Percentiles rank a stretch among this genome's conserved stretches.
Evolutionary conservation across 208 protist genomes (phyloP).

Genomic region (Trypanosoma scelopori): DNA sequence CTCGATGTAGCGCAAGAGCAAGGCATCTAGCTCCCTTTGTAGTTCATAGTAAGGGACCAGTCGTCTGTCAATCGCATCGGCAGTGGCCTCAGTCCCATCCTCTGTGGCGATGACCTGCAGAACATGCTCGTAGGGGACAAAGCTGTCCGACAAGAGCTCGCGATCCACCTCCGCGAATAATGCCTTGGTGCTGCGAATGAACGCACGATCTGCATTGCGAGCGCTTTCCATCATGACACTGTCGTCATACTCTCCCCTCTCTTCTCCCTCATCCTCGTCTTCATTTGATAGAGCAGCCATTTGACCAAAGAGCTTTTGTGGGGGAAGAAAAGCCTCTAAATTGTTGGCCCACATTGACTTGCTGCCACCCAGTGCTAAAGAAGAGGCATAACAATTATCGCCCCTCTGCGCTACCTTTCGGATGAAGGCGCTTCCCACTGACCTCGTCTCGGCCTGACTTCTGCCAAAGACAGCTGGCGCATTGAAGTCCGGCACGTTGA

Average conservation of each 20-base stretch:
- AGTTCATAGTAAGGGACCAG: constrained; percentile 63
- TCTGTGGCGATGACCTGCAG: constrained; percentile 69
- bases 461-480: constrained; percentile 2
- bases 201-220: constrained; percentile 41
- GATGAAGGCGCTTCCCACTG: constrained; percentile 1
- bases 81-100: constrained; percentile 53
- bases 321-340: background rate
- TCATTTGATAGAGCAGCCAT: background rate
- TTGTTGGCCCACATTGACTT: background rate
- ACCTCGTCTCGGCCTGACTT: background rate
- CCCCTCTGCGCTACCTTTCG: background rate
- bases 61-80: constrained; percentile 66
- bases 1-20: constrained; percentile 76
- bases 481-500: background rate
- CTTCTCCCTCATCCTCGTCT: constrained; percentile 10
- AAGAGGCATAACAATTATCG: background rate
- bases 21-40: constrained; percentile 56
- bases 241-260: constrained; percentile 24
- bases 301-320: constrained; percentile 12
- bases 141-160: constrained; percentile 53
- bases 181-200: constrained; percentile 58
- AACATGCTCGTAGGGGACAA: constrained; percentile 82
- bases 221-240: background rate
- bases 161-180: constrained; percentile 75
- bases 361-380: background rate